Percentiles rank a stretch among this genome's conserved stretches.
Evolutionary conservation across 495 filamentous ascomycete genomes (phyloP).

Genomic region (Emericellopsis terricola): DNA sequence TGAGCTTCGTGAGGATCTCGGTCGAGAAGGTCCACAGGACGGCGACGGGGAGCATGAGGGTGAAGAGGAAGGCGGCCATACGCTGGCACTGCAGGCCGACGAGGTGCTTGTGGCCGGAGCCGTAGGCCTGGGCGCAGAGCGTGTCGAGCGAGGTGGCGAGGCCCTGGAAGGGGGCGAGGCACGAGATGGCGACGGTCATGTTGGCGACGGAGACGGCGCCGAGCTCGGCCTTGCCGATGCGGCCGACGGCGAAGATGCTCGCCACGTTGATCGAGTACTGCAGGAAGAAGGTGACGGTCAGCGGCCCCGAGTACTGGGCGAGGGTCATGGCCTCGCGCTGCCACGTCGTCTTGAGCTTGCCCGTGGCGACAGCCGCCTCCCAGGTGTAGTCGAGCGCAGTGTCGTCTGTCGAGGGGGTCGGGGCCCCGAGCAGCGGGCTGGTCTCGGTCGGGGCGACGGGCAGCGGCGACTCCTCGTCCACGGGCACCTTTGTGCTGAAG

Average conservation of each 20-base stretch:
- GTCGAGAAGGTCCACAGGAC: conserved; percentile 41
- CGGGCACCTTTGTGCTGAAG: conserved; percentile 24
- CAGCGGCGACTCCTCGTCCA: conserved; percentile 9
- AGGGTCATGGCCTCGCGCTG: conserved; percentile 48
- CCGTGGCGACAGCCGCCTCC: conserved; percentile 48
- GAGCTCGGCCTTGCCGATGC: conserved; percentile 43
- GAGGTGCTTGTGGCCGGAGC: conserved; percentile 46
- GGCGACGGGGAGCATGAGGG: conserved; percentile 46
- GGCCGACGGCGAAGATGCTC: conserved; percentile 49
- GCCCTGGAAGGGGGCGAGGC: conserved; percentile 54
- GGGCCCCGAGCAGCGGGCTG: conserved; percentile 13
- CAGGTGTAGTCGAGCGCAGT: conserved; percentile 35
- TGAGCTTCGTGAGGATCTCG: conserved; percentile 38
- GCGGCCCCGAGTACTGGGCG: conserved; percentile 31
- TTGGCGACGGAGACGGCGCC: conserved; percentile 39
- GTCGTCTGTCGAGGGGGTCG: conserved; percentile 3
- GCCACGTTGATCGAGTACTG: conserved; percentile 60
- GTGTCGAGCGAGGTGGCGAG: conserved; percentile 59
- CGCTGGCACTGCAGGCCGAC: conserved; percentile 58
- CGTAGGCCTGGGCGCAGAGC: conserved; percentile 60
- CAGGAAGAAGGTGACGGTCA: conserved; percentile 55
- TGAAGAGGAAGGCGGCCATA: conserved; percentile 49
- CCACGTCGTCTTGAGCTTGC: conserved; percentile 55
- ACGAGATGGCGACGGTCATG: conserved; percentile 59
- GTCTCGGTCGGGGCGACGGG: conserved; percentile 15